phyloP scores from a whole-genome alignment of 2,329 filamentous ascomycete genomes.

The Pseudocercospora crystallina region DNA sequence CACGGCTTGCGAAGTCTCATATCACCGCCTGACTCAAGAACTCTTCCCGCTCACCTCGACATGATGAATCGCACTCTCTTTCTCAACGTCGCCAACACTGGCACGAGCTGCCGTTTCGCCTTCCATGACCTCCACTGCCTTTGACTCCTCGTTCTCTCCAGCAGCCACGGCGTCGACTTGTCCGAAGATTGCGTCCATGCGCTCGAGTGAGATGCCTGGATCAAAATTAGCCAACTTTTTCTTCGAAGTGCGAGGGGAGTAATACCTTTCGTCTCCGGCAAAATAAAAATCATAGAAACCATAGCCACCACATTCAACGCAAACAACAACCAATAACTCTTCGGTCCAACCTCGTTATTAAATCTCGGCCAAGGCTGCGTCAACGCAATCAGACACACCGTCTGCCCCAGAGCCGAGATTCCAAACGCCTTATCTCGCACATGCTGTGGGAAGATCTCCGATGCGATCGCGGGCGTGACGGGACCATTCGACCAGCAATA shows the following conservation, averaged over 20 bases:
- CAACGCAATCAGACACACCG: constrained; percentile 39
- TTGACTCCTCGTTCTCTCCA: constrained; percentile 33
- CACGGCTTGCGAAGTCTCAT: no score
- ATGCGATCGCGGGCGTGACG: constrained; percentile 39
- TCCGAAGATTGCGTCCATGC: constrained; percentile 32
- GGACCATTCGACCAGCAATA: constrained; percentile 46
- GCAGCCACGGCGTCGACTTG: constrained; percentile 41
- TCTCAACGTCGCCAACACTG: constrained; percentile 10
- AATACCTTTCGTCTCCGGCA: no score
- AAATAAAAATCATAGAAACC: constrained; percentile 61
- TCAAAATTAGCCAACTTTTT: constrained; percentile 51
- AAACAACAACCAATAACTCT: constrained; percentile 44
- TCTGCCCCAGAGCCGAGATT: constrained; percentile 39
- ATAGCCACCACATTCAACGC: constrained; percentile 39
- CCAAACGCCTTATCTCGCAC: constrained; percentile 44
- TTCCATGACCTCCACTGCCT: constrained; percentile 13
- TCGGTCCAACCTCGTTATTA: constrained; percentile 39
- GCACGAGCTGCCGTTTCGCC: constrained; percentile 2
- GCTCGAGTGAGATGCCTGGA: constrained; percentile 48
- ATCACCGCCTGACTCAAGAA: no score
- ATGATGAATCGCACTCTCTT: constrained; percentile 12
- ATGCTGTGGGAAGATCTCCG: constrained; percentile 44
- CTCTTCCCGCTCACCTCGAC: constrained; percentile 8
- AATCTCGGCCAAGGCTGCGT: constrained; percentile 45
- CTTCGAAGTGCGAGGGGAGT: constrained; percentile 48